These are phyloP conservation scores for Macrocybe sp. DNA, from an alignment of 1,284 basidiomycete species.

Conservation along the genomic window DNA sequence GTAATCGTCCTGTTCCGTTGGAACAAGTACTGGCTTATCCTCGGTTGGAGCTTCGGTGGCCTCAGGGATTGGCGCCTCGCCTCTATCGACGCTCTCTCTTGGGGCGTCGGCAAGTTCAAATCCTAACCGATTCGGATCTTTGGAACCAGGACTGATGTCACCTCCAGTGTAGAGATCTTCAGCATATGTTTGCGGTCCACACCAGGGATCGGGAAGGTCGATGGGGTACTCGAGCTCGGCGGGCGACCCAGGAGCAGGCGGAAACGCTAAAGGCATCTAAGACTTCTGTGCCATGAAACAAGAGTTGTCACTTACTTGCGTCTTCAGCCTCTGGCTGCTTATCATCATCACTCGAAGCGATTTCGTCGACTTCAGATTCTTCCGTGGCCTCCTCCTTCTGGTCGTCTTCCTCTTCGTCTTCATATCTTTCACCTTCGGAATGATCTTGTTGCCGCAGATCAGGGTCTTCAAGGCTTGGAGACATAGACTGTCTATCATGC, in stretches of 20 bases:
- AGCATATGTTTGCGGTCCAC: conserved; percentile 42
- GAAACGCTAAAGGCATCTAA: conserved; percentile 21
- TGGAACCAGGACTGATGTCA: conserved; percentile 18
- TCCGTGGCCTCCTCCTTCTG: conserved; percentile 2
- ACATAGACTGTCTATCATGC: too few relatives aligned
- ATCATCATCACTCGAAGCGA: conserved; percentile 6
- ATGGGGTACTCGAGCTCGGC: conserved; percentile 11
- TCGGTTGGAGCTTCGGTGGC: conserved; percentile 15
- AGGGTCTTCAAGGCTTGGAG: too few relatives aligned
- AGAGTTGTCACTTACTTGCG: conserved; percentile 17
- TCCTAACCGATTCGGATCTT: conserved; percentile 4
- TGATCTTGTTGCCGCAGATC: background rate
- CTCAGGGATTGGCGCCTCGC: background rate
- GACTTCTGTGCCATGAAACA: background rate
- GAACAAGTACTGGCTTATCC: conserved; percentile 11
- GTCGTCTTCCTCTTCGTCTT: conserved; percentile 2
- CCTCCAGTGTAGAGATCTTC: conserved; percentile 46
- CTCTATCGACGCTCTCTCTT: conserved; percentile 17
- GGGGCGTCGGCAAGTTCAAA: conserved; percentile 18
- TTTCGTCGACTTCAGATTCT: conserved; percentile 3
- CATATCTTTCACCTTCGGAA: conserved; percentile 11
- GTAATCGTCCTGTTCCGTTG: too few relatives aligned
- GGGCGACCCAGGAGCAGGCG: conserved; percentile 10
- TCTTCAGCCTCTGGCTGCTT: conserved; percentile 21
- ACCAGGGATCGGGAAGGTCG: conserved; percentile 46